phyloP scores from a whole-genome alignment of 129 eudicot species.

The Pulicaria dysenterica region DNA sequence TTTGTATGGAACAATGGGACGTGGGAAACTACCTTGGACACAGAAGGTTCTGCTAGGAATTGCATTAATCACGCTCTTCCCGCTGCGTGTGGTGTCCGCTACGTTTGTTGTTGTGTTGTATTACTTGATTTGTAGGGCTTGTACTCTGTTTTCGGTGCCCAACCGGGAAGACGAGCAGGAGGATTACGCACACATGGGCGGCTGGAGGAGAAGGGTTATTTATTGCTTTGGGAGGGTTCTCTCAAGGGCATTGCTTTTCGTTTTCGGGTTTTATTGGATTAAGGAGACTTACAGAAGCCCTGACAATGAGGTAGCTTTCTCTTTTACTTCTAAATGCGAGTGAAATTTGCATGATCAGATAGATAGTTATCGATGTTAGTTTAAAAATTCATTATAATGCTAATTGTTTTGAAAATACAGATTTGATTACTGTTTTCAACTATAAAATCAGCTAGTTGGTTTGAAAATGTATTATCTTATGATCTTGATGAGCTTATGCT shows the following conservation, averaged over 20 bases:
- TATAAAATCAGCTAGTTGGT: not conserved
- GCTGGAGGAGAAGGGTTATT: constrained; percentile 71
- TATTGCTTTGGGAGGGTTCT: constrained; percentile 60
- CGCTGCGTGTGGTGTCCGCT: constrained; percentile 55
- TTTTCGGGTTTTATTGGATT: constrained; percentile 86
- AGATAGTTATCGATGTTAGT: no score
- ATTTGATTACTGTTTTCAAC: no score
- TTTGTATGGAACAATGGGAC: constrained; percentile 85
- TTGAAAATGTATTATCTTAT: not conserved
- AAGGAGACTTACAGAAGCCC: constrained; percentile 30
- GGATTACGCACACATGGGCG: constrained; percentile 76
- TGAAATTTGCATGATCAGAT: not conserved
- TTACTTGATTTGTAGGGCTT: constrained; percentile 65
- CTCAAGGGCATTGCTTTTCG: constrained; percentile 67
- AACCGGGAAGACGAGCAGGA: constrained; percentile 71
- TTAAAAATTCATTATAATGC: not conserved
- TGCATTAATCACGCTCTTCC: constrained; percentile 53
- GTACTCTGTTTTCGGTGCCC: constrained; percentile 59
- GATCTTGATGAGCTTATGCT: not conserved
- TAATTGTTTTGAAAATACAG: not conserved
- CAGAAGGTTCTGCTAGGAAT: constrained; percentile 56
- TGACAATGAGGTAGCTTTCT: constrained; percentile 49
- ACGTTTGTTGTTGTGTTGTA: constrained; percentile 52
- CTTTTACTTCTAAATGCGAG: no score
- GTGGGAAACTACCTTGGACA: constrained; percentile 57